phyloP scores from a whole-genome alignment of 768 basidiomycete genomes.

The Strobilomyces echinocephalus region DNA sequence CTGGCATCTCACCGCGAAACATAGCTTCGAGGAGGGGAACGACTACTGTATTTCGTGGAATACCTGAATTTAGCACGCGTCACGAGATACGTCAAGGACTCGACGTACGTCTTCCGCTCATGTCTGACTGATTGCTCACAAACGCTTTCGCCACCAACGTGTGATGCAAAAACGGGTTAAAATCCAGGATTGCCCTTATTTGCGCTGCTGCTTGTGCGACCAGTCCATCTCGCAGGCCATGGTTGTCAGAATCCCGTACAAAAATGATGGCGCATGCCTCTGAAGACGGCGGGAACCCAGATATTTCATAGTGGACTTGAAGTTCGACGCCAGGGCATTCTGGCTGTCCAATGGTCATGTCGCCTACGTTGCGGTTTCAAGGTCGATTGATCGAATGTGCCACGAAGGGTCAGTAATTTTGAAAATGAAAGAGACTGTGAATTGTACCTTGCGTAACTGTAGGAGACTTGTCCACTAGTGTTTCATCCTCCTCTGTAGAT shows the following conservation, averaged over 20 bases:
- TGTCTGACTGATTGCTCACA: slow-evolving; percentile 8
- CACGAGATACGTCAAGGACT: background rate
- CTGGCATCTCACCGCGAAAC: slow-evolving; percentile 25
- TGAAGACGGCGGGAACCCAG: slow-evolving; percentile 36
- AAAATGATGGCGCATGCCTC: slow-evolving; percentile 45
- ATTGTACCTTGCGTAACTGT: slow-evolving; percentile 38
- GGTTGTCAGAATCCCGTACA: slow-evolving; percentile 29
- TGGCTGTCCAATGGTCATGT: slow-evolving; percentile 6
- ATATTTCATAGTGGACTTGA: slow-evolving; percentile 45
- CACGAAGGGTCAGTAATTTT: background rate
- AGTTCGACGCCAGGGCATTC: slow-evolving; percentile 5
- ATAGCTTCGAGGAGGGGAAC: slow-evolving; percentile 16
- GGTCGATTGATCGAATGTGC: background rate
- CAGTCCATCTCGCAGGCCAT: slow-evolving; percentile 3
- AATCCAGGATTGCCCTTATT: slow-evolving; percentile 12
- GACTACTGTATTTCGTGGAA: slow-evolving; percentile 9
- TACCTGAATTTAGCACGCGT: background rate
- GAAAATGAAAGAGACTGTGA: background rate
- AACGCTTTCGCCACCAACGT: slow-evolving; percentile 27
- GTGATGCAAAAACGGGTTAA: slow-evolving; percentile 19
- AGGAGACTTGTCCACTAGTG: slow-evolving; percentile 33
- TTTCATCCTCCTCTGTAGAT: slow-evolving; percentile 33
- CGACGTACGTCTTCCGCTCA: slow-evolving; percentile 16
- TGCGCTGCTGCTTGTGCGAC: slow-evolving; percentile 8
- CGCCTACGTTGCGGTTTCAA: slow-evolving; percentile 8